Evolutionary conservation across 225 moss, liverwort and hornwort species (phyloP).

Genomic region (Polytrichum commune): DNA sequence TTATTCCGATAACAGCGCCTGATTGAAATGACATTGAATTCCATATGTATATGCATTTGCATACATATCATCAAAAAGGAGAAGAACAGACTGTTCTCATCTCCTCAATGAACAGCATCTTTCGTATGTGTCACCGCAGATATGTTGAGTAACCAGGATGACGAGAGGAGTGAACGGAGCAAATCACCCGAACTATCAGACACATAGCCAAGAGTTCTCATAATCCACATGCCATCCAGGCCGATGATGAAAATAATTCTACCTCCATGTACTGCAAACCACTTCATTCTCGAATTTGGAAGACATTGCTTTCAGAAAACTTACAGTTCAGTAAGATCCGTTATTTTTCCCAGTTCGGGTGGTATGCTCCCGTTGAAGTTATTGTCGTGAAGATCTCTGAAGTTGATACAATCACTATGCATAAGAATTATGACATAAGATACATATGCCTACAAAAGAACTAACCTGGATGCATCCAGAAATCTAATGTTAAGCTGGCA

Average conservation of each 20-base stretch:
- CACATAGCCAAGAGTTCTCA: neutral
- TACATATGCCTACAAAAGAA: too few species aligned
- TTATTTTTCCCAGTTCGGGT: neutral
- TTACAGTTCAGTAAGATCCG: neutral
- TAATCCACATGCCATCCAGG: too few species aligned
- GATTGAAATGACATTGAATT: neutral
- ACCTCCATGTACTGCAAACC: too few species aligned
- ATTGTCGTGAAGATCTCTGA: slow-evolving; percentile 24
- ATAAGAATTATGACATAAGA: too few species aligned
- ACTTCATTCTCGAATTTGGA: neutral
- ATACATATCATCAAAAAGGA: too few species aligned
- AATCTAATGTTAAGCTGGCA: too few species aligned
- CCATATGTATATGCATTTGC: neutral
- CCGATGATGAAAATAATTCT: neutral
- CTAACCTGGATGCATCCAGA: too few species aligned
- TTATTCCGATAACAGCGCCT: neutral
- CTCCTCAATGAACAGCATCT: neutral
- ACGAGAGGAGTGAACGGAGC: neutral
- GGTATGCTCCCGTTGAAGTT: slow-evolving; percentile 10
- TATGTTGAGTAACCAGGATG: neutral
- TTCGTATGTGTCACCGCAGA: neutral
- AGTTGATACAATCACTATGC: too few species aligned
- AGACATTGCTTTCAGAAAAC: neutral
- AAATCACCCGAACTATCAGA: neutral
- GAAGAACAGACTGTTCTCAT: neutral